Evolutionary conservation across 73 alveolate genomes (phyloP).

Genomic region (Halteria grandinella): DNA sequence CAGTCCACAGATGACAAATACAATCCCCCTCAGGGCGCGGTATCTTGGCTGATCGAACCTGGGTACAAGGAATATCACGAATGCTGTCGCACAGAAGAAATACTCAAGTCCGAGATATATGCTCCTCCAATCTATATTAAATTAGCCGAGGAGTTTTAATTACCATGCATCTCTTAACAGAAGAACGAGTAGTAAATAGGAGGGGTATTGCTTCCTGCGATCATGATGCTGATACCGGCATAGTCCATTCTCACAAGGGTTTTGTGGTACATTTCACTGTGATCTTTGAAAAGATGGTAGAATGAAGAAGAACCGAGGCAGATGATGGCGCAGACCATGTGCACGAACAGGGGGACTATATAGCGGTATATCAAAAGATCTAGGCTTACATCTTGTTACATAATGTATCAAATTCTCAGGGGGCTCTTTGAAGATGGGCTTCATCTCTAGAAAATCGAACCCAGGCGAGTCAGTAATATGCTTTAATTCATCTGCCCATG

Average conservation of each 20-base stretch:
- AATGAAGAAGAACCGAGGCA: slow-evolving; percentile 84
- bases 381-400: slow-evolving; percentile 19
- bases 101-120: slow-evolving; percentile 4
- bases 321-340: slow-evolving; percentile 82
- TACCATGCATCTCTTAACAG: slow-evolving; percentile 63
- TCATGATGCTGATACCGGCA: slow-evolving; percentile 92
- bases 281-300: slow-evolving; percentile 81
- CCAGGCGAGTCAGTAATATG: background rate
- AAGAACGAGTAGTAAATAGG: slow-evolving; percentile 88
- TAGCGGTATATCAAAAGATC: background rate
- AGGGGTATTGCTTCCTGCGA: slow-evolving; percentile 93
- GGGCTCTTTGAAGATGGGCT: slow-evolving; percentile 20
- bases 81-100: slow-evolving; percentile 33
- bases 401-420: slow-evolving; percentile 8
- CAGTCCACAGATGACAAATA: slow-evolving; percentile 48
- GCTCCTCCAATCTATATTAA: slow-evolving; percentile 46
- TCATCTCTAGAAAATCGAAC: slow-evolving; percentile 22
- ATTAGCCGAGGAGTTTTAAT: slow-evolving; percentile 55
- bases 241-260: slow-evolving; percentile 90
- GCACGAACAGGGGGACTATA: slow-evolving; percentile 83
- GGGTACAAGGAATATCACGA: slow-evolving; percentile 47
- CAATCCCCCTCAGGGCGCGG: slow-evolving; percentile 43
- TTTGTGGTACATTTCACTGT: slow-evolving; percentile 61
- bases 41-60: slow-evolving; percentile 38
- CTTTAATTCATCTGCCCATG: background rate